Evolutionary conservation across 192 early-diverging fungal species (phyloP).

Genomic region (Piromyces finnis): DNA sequence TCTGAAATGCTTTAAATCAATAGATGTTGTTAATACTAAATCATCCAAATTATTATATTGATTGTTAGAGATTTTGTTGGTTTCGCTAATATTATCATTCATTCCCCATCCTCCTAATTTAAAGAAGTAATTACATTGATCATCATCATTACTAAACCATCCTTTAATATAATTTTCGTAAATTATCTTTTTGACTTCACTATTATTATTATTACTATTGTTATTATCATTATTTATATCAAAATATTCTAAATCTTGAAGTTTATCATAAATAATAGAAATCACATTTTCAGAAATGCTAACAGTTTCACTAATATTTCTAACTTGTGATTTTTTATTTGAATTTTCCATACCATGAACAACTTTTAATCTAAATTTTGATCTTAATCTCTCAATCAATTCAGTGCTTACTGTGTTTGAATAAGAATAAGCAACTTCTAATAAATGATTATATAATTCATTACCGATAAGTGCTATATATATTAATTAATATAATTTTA

Average conservation of each 20-base stretch:
- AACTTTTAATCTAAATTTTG: conserved; percentile 20
- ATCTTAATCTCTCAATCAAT: conserved; percentile 22
- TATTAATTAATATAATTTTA: background rate
- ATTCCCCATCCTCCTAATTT: background rate
- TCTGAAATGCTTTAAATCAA: background rate
- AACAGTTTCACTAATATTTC: conserved; percentile 32
- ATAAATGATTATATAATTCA: conserved; percentile 14
- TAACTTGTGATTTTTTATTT: conserved; percentile 23
- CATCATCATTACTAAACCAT: background rate
- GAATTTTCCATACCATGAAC: conserved; percentile 39
- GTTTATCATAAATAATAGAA: conserved; percentile 21
- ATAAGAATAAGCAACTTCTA: conserved; percentile 20
- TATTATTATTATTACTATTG: background rate
- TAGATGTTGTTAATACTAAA: background rate
- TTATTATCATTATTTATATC: background rate
- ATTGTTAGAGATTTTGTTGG: background rate
- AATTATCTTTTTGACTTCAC: background rate
- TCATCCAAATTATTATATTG: background rate
- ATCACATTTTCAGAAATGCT: conserved; percentile 28
- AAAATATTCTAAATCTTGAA: conserved; percentile 20
- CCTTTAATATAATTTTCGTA: background rate
- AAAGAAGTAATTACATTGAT: background rate
- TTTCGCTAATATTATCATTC: background rate
- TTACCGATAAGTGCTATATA: conserved; percentile 11
- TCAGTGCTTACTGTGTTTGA: conserved; percentile 17